Evolutionary conservation across 1,139 yeast genomes (phyloP), one percentile per base, ranked within the genome.

Genomic region (Yamadazyma atmosphaerica): DNA sequence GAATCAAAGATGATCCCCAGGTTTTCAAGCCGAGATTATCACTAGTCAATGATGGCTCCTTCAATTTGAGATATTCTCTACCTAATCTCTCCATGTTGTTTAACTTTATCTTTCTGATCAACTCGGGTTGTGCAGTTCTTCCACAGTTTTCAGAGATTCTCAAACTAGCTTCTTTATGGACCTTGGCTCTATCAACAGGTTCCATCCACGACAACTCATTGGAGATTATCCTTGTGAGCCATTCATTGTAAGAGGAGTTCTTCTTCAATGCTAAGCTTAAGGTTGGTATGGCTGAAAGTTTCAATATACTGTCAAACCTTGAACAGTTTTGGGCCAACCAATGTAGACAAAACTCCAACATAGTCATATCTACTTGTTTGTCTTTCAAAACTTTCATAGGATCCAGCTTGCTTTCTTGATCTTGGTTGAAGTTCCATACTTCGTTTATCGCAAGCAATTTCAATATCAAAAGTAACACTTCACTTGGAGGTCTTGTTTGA

Each of bases 11-110:
- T 0, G 97, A 85, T 0, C 98, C 98, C 98, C 98, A 92, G 0
- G 98, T 92, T 49, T 90, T 89, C 56, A 88, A 72, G 0, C 98
- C 98, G 23, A 92, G 64, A 46, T 85, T 86, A 58, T 92, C 98
- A 35, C 80, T 79, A 0, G 96, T 87, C 44, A 92, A 64, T 0
- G 95, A 81, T 0, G 98, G 98, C 56, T 92, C 98, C 42, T 74
- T 73, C 24, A 92, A 60, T 18, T 56, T 49, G 1, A 86, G 72
- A 14, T 50, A 54, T 2, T 47, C 47, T n/a, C 38, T 38, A 9
- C 39, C 40, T 1, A 40, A 46, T 4, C 43, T 44, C 1, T 48
- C 47, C 33, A 77, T 55, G 16, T 63, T 56, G 1, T 64, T 60
- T 2, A 79, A 51, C 7, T 55, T 51, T 16, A 72, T 68, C 38